Percentiles rank a stretch among this genome's conserved stretches.
Conservation (phyloP, 345 rosid genomes). For the Citrus cavaleriei region DNA sequence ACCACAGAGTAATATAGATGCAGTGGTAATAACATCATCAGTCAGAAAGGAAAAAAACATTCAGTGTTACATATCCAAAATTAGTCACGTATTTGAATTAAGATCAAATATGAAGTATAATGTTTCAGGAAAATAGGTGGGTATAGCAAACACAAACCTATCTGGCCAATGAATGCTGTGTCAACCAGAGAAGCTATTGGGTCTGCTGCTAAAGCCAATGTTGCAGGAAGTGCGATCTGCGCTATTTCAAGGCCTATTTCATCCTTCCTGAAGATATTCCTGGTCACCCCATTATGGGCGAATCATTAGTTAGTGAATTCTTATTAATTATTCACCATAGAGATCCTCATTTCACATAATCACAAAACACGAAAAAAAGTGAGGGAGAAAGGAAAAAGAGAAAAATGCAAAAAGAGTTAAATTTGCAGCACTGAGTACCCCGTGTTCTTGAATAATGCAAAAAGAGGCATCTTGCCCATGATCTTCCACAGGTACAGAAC, state of each 20-base stretch:
- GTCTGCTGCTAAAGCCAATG: slow-evolving; percentile 59
- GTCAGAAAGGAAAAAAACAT: not conserved
- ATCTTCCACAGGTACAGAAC: slow-evolving; percentile 14
- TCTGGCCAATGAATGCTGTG: slow-evolving; percentile 64
- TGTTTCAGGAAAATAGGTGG: not conserved
- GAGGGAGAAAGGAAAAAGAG: not conserved
- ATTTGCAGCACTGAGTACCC: slow-evolving; percentile 18
- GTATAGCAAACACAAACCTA: slow-evolving; percentile 24
- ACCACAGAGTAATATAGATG: not conserved
- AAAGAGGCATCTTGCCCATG: slow-evolving; percentile 24
- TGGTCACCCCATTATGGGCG: slow-evolving; percentile 14
- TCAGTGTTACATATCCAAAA: not conserved
- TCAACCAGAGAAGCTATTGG: slow-evolving; percentile 64
- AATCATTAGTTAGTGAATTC: not conserved
- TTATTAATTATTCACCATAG: not conserved
- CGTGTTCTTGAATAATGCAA: slow-evolving; percentile 32
- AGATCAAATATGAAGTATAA: not conserved
- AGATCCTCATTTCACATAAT: not conserved
- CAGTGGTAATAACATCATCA: not conserved
- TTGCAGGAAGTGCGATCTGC: slow-evolving; percentile 52
- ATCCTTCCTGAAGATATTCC: slow-evolving; percentile 42
- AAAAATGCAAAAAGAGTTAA: not conserved
- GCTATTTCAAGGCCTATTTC: slow-evolving; percentile 54
- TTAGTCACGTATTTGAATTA: not conserved
- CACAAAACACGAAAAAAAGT: not conserved